These are phyloP conservation scores for Heliocybe sulcata DNA, from an alignment of 1,284 basidiomycete genomes.

Conservation along the genomic window DNA sequence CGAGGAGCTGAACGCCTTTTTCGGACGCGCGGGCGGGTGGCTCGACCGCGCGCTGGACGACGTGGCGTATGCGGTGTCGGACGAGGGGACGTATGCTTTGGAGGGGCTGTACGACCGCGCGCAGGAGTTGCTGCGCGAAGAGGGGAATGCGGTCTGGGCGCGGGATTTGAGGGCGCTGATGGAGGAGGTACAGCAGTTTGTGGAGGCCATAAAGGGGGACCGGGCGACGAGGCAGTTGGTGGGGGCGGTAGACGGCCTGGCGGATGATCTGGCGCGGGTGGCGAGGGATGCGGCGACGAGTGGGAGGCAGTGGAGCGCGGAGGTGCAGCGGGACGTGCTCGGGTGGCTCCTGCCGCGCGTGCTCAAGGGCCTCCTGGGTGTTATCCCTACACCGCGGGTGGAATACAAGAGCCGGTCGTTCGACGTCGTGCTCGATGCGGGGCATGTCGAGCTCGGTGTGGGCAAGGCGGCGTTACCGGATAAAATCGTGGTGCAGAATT, in stretches of 20 bases:
- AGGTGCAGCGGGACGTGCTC: conserved; percentile 25
- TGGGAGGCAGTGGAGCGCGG: conserved; percentile 12
- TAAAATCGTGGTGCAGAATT: conserved; percentile 31
- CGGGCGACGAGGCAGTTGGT: conserved; percentile 27
- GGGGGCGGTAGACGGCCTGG: conserved; percentile 22
- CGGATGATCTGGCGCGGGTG: conserved; percentile 14
- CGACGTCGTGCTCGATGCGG: conserved; percentile 30
- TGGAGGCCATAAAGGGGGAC: conserved; percentile 26
- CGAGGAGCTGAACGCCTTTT: conserved; percentile 14
- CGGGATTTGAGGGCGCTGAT: conserved; percentile 22
- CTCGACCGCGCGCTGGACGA: conserved; percentile 28
- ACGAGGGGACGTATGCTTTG: conserved; percentile 20
- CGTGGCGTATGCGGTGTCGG: conserved; percentile 25
- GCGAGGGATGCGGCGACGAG: conserved; percentile 2
- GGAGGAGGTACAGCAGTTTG: conserved; percentile 24
- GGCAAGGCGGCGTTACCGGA: conserved; percentile 32
- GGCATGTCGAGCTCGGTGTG: conserved; percentile 20
- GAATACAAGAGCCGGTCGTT: conserved; percentile 29
- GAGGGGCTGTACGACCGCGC: conserved; percentile 32
- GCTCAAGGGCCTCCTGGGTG: conserved; percentile 21
- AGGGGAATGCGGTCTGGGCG: conserved; percentile 17
- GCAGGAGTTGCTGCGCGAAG: conserved; percentile 16
- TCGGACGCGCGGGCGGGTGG: conserved; percentile 25
- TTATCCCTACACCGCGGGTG: conserved; percentile 36
- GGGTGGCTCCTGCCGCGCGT: conserved; percentile 34